Base-by-base conservation (phyloP, 805 yeast genomes). In the Saccharomycopsis malanga region DNA sequence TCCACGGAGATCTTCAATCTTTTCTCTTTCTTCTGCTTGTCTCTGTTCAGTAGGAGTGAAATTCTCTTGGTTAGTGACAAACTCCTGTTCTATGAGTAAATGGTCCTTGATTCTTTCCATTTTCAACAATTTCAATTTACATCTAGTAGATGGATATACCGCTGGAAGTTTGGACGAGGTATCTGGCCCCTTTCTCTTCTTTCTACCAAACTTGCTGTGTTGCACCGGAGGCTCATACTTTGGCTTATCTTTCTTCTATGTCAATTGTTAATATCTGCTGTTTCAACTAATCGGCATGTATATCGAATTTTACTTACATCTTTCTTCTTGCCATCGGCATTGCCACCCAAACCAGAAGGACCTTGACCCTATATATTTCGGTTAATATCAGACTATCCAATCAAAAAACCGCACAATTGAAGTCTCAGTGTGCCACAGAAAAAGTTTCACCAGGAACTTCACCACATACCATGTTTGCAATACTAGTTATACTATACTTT, bases 151-250 rank as follows among this genome's bases (percentile, higher is more conserved):
- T 44, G 98, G 98, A 59, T 81, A 77, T 34, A 93, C 94, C 41
- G 76, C 73, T 3, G 98, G 98, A 53, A 93, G 74, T 61, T 83
- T 87, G 53, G 76, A 78, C 37, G 81, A 87, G 22, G 94, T 84
- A 46, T 87, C 86, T 45, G 93, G 95, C 5, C 96, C 96, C 72
- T 83, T 87, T 73, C 93, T 81, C 71, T 86, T 85, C 76, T 87
- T 89, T 65, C 87, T 84, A 48, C 96, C 96, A 59, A 87, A 84
- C 56, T 89, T 81, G 4, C 96, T 83, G 38, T 51, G 54, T 67
- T 91, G 94, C 52, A 91, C 97, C 14, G 98, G 98, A 30, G 98
- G 98, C 67, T 93, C 98, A 66, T 91, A 93, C 72, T 89, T 91
- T 60, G 97, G 98, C 68, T 91, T 89, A 59, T 85, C 86, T 56